Evolutionary conservation across 75 land plant genomes (phyloP).

Genomic region (Ceratopteris richardii): DNA sequence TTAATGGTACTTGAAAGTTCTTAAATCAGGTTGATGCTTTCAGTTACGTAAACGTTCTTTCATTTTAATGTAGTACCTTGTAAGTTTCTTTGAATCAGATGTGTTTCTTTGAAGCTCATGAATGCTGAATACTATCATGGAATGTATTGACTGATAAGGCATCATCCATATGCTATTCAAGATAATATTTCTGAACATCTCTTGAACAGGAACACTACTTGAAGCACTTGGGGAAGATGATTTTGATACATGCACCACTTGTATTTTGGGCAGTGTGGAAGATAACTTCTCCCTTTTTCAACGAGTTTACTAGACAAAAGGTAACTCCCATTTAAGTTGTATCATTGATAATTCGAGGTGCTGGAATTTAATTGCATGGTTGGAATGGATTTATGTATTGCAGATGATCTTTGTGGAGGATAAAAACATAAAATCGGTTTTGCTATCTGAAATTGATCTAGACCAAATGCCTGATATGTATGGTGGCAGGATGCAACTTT

Average conservation of each 20-base stretch:
- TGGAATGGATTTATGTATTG: background rate
- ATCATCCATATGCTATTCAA: too few relatives aligned
- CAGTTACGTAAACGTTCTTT: too few relatives aligned
- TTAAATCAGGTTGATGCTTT: too few relatives aligned
- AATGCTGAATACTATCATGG: too few relatives aligned
- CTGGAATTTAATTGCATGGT: too few relatives aligned
- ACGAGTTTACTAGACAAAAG: slow-evolving; percentile 15
- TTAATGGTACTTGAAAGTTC: too few relatives aligned
- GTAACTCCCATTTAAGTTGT: background rate
- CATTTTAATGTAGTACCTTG: too few relatives aligned
- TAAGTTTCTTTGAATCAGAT: too few relatives aligned
- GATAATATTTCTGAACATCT: too few relatives aligned
- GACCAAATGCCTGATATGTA: slow-evolving; percentile 16
- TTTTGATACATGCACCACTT: slow-evolving; percentile 15
- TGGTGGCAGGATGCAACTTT: slow-evolving; percentile 15
- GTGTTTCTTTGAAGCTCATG: too few relatives aligned
- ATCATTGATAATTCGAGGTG: too few relatives aligned
- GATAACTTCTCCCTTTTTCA: slow-evolving; percentile 18
- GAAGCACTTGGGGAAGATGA: slow-evolving; percentile 16
- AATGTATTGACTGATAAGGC: too few relatives aligned
- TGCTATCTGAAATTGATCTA: slow-evolving; percentile 19
- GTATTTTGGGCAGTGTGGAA: slow-evolving; percentile 27
- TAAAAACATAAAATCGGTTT: slow-evolving; percentile 5
- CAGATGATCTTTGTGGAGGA: slow-evolving; percentile 30
- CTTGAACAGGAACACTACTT: slow-evolving; percentile 17